Evolutionary conservation across 2,329 filamentous ascomycete genomes (phyloP), one percentile per base, ranked within the genome.

Genomic region (Arthrinium puccinioides): DNA sequence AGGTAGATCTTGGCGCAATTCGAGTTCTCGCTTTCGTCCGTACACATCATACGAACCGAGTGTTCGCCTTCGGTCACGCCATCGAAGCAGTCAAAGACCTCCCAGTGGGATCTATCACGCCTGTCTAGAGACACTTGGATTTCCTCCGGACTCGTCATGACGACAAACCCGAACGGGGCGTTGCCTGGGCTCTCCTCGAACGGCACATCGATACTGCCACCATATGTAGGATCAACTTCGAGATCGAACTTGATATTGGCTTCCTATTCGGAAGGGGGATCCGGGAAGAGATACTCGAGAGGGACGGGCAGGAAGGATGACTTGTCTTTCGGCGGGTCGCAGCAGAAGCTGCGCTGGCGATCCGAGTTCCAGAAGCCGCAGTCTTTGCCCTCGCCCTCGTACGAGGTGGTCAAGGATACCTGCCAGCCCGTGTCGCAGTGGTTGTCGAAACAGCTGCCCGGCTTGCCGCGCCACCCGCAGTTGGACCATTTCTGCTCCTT

Each of bases 101-200:
- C 63, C 62, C 57, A 66, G 48, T 62, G 57, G 6, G 62, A 66
- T 9, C 63, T 62, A 40, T 68, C 61, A 18, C 62, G 52, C 46
- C 59, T 62, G 45, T 61, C 53, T 1, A 67, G 48, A 3, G 53
- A 52, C 8, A 50, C 35, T 24, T 59, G 49, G 9, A 25, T 8
- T 13, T 54, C 48, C 18, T 55, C 47, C 7, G 61, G 57, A 9
- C 38, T 43, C 5, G 48, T 46, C 5, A 61, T 44, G 30, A 62
- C 47, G 7, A 50, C 32, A 19, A 53, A 62, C 14, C 45, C 36
- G 43, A 63, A 62, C 4, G 49, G 45, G 4, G 44, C 29, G 13
- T 59, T 44, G 24, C 56, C 45, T 5, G 54, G 52, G 24, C 53
- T n/a, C n/a, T n/a, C n/a, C n/a, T n/a, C n/a, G n/a, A n/a, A n/a